A percentile compares a stretch with the other conserved stretches of the same genome.
These are phyloP conservation scores for Penicillium sp. DNA, from an alignment of 2,329 filamentous ascomycete species.

Conservation along the genomic window DNA sequence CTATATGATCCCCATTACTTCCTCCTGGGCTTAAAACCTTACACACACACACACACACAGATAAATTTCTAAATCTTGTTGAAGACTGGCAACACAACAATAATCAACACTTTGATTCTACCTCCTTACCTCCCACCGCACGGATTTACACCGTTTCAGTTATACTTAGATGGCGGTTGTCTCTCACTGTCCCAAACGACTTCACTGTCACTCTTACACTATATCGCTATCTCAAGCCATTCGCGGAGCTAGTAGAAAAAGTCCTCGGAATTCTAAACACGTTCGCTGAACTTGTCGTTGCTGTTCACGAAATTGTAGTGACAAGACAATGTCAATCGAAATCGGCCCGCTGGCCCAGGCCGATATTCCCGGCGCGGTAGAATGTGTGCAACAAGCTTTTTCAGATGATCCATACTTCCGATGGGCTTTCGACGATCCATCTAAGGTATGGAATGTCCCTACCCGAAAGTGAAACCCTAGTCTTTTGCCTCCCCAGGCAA, in stretches of 20 bases:
- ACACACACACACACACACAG: not conserved
- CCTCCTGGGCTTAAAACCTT: constrained; percentile 1
- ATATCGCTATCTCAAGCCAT: constrained; percentile 36
- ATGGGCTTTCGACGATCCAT: constrained; percentile 64
- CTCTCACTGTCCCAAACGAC: constrained; percentile 33
- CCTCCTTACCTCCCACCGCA: constrained; percentile 9
- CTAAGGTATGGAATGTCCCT: constrained; percentile 49
- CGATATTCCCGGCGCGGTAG: constrained; percentile 66
- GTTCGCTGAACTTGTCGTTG: constrained; percentile 14
- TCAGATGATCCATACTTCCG: constrained; percentile 66
- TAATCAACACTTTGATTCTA: constrained; percentile 1
- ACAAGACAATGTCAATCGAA: constrained; percentile 52
- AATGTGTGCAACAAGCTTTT: constrained; percentile 68
- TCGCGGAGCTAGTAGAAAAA: constrained; percentile 34
- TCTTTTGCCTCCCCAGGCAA: not conserved
- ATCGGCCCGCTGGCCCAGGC: constrained; percentile 57
- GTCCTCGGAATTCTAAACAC: constrained; percentile 18
- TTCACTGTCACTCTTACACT: constrained; percentile 35
- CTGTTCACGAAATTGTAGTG: constrained; percentile 19
- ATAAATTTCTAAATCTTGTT: not conserved
- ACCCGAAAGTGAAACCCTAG: not conserved
- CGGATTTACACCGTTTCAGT: constrained; percentile 19
- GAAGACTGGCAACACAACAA: constrained; percentile 8
- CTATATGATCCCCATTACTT: constrained; percentile 21
- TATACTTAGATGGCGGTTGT: constrained; percentile 36